Percentiles rank a stretch among this genome's conserved stretches.
Evolutionary conservation across 2,329 filamentous ascomycete species (phyloP).

Genomic region (Aspergillus ochraceoroseus): DNA sequence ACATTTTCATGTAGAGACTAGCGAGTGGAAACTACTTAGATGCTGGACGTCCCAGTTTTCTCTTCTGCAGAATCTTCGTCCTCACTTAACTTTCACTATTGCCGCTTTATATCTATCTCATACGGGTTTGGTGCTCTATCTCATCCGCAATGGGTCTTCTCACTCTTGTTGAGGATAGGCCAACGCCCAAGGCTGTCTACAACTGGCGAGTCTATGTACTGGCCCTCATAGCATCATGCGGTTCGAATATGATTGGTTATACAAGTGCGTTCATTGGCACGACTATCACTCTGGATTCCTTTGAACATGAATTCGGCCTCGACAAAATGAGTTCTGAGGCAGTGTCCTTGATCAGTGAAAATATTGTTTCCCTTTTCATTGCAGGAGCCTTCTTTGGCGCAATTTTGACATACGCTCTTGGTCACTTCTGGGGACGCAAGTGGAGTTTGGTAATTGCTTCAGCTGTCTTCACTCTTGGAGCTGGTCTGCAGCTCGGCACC

Average conservation of each 20-base stretch:
- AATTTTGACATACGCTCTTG: slow-evolving; percentile 58
- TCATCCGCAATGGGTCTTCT: slow-evolving; percentile 32
- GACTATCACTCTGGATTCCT: slow-evolving; percentile 65
- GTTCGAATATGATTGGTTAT: slow-evolving; percentile 56
- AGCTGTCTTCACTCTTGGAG: slow-evolving; percentile 62
- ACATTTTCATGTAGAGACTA: no score
- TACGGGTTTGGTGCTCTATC: slow-evolving; percentile 6
- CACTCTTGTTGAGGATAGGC: slow-evolving; percentile 42
- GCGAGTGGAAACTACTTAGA: slow-evolving; percentile 11
- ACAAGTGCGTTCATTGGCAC: slow-evolving; percentile 75
- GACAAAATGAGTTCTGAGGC: slow-evolving; percentile 44
- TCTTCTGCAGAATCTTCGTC: slow-evolving; percentile 1
- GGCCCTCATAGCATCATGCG: slow-evolving; percentile 52
- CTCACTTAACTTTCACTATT: slow-evolving; percentile 7
- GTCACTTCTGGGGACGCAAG: slow-evolving; percentile 61
- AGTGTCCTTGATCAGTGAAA: slow-evolving; percentile 60
- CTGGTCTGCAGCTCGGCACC: slow-evolving; percentile 63
- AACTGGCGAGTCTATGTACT: slow-evolving; percentile 56
- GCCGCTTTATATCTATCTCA: slow-evolving; percentile 5
- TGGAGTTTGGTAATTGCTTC: slow-evolving; percentile 58
- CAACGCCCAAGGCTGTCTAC: slow-evolving; percentile 54
- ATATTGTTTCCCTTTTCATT: slow-evolving; percentile 74
- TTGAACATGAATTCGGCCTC: slow-evolving; percentile 63
- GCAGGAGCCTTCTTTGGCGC: slow-evolving; percentile 77
- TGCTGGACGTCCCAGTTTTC: slow-evolving; percentile 16